Evolutionary conservation across 805 yeast species (phyloP), one percentile per base, ranked within the genome.

Genomic region (Kazachstania bromeliacearum): DNA sequence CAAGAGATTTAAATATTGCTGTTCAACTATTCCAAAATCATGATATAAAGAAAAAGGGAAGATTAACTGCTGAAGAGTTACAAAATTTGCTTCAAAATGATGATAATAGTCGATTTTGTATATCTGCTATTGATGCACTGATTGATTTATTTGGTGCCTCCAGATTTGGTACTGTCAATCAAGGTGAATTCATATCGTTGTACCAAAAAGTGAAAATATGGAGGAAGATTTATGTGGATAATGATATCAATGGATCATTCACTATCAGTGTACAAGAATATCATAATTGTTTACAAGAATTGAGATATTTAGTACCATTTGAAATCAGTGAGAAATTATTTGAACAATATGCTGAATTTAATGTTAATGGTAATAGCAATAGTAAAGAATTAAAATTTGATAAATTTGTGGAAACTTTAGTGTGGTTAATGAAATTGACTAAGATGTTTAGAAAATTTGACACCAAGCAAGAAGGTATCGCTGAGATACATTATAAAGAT

Each of bases 391-490:
- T 85, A 58, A 76, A 81, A 40, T 85, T 85, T 56, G 95, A 85
- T 55, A 70, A 75, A 55, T 85, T 85, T 59, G 85, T 85, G 18
- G 94, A 85, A 53, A 70, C 83, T 36, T 67, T 85, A 45, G 81
- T 84, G 13, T 80, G 84, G 69, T 64, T 85, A 45, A 69, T 84
- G 52, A 73, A 84, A 43, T 69, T 82, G 44, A 83, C 94, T 1
- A 87, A 81, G 51, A 67, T 79, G 10, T 85, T 85, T 64, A 80
- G 82, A 50, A 77, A 77, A 51, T 82, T 71, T 55, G 95, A 85
- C 54, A 62, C 68, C 9, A 85, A 81, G 43, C 71, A 80, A 31
- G 78, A 80, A 33, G 94, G 94, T 2, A 68, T 75, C 28, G 85
- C 84, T 2, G 70, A 77, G 0, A 71, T 78, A 8, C 73, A 73